A percentile compares a stretch with the other conserved stretches of the same genome.
Evolutionary conservation across 768 basidiomycete genomes (phyloP).

Genomic region (Mycena kentingensis): DNA sequence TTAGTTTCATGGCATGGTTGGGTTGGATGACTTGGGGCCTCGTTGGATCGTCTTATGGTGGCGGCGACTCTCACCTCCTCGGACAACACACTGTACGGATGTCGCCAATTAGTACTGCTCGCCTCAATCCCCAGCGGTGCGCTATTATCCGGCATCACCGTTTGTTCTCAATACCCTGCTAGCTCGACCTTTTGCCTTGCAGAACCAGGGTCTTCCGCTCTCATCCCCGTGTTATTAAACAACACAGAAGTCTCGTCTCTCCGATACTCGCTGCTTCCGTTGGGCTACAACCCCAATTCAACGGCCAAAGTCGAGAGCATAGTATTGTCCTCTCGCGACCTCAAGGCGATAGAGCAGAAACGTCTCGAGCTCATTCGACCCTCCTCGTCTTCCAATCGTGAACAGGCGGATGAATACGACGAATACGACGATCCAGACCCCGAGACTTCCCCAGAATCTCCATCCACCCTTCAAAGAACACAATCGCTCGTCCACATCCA

Average conservation of each 20-base stretch:
- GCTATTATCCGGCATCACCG: background rate
- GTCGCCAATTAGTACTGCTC: slow-evolving; percentile 92
- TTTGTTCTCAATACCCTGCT: background rate
- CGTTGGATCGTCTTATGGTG: slow-evolving; percentile 41
- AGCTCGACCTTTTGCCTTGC: slow-evolving; percentile 73
- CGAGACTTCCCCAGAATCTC: slow-evolving; percentile 35
- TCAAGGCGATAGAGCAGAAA: slow-evolving; percentile 65
- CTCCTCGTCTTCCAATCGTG: slow-evolving; percentile 26
- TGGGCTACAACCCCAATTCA: slow-evolving; percentile 48
- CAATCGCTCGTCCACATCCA: slow-evolving; percentile 76
- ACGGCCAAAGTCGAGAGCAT: slow-evolving; percentile 51
- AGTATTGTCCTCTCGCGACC: slow-evolving; percentile 62
- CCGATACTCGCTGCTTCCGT: slow-evolving; percentile 71
- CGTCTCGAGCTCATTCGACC: slow-evolving; percentile 51
- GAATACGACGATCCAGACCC: slow-evolving; percentile 76
- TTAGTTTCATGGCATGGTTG: slow-evolving; percentile 51
- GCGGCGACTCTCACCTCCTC: slow-evolving; percentile 61
- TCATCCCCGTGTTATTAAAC: slow-evolving; percentile 86
- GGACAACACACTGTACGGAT: slow-evolving; percentile 92
- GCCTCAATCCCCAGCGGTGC: slow-evolving; percentile 69
- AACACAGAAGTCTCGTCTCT: slow-evolving; percentile 78
- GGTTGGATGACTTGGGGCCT: slow-evolving; percentile 54
- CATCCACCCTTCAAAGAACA: slow-evolving; percentile 64
- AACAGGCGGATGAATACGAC: slow-evolving; percentile 55
- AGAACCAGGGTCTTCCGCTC: slow-evolving; percentile 49